Conservation (phyloP, 148 eudicot genomes). For the Arctostaphylos glauca region DNA sequence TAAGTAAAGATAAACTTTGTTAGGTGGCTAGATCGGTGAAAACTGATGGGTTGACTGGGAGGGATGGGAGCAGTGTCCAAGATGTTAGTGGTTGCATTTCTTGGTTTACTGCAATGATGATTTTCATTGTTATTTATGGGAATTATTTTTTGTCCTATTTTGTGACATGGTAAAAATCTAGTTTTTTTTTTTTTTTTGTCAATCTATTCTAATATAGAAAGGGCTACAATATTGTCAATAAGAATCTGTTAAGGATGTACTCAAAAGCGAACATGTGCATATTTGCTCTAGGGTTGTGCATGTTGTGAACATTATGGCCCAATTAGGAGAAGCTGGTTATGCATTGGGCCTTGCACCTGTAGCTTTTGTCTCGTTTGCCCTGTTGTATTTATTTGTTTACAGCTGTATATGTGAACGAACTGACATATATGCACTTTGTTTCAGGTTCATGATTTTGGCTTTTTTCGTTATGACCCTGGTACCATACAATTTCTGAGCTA, state of each 20-base stretch:
- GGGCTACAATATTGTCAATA: no score
- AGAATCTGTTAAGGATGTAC: not conserved
- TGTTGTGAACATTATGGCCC: not conserved
- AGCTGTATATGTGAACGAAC: conserved; percentile 7
- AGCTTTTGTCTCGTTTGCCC: not conserved
- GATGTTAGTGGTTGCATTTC: not conserved
- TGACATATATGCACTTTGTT: conserved; percentile 10
- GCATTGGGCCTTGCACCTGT: not conserved
- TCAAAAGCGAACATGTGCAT: not conserved
- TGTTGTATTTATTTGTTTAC: not conserved
- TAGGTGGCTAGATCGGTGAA: no score
- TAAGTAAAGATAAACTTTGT: no score
- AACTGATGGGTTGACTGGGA: no score
- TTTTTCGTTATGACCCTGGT: conserved; percentile 86
- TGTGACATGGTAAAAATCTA: not conserved
- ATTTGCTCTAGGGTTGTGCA: not conserved
- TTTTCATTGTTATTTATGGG: not conserved
- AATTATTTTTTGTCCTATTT: no score
- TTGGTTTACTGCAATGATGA: not conserved
- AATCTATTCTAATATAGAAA: no score
- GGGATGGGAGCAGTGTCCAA: no score
- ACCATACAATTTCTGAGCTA: conserved; percentile 83
- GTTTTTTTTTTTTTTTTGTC: not conserved
- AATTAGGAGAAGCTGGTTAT: not conserved
- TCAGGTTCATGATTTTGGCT: conserved; percentile 99